phyloP scores from a whole-genome alignment of 768 basidiomycete genomes.

The Amanita pallidorosea region DNA sequence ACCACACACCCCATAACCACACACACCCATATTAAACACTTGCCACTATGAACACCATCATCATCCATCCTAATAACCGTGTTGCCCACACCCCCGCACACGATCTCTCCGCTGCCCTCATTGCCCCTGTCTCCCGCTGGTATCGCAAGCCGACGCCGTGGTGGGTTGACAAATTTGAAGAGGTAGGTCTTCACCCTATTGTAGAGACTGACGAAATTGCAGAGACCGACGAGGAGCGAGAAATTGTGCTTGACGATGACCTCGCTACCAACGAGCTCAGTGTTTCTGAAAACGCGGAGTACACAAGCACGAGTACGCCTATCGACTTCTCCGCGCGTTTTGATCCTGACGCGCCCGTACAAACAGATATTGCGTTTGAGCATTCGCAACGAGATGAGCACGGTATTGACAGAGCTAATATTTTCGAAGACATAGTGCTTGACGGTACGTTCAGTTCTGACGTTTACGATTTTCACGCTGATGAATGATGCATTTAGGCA shows the following conservation, averaged over 20 bases:
- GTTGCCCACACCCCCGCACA: no score
- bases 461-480: neutral
- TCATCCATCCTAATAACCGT: no score
- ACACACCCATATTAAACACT: no score
- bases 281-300: neutral
- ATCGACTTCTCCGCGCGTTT: neutral
- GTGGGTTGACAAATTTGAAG: neutral
- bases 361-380: neutral
- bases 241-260: neutral
- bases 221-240: neutral
- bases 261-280: neutral
- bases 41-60: no score
- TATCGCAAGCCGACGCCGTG: conserved; percentile 1
- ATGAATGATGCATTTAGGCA: neutral
- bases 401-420: neutral
- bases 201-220: neutral
- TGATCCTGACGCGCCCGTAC: neutral
- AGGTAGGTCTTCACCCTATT: neutral
- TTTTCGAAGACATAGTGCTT: no score
- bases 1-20: no score
- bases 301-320: no score
- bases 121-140: no score
- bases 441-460: neutral
- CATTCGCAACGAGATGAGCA: no score
- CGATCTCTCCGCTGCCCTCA: no score